Conservation (phyloP, 2,329 filamentous ascomycete species). For the Bimuria novae-zelandiae region DNA sequence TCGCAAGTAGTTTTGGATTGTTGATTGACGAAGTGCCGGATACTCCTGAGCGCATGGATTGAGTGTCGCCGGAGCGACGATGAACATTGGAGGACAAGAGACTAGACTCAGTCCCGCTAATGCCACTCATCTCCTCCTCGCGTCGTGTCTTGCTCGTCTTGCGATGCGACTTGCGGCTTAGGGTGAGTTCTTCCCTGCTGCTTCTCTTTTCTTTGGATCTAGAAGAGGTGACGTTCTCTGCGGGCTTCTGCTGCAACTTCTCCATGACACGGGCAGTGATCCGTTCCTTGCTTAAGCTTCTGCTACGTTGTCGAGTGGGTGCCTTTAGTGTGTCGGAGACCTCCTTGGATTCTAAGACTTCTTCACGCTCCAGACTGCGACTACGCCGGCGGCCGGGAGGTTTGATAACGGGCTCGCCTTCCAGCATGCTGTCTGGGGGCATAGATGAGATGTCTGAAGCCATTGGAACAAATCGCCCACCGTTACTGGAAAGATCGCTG, state of each 20-base stretch:
- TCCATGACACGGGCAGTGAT: conserved; percentile 72
- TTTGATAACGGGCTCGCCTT: conserved; percentile 55
- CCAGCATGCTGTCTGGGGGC: conserved; percentile 73
- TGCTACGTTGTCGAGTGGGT: conserved; percentile 61
- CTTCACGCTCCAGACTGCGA: conserved; percentile 54
- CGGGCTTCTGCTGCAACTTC: conserved; percentile 59
- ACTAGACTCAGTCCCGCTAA: conserved; percentile 64
- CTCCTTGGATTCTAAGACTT: conserved; percentile 35
- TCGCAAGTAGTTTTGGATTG: conserved; percentile 87
- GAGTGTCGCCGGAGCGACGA: conserved; percentile 59
- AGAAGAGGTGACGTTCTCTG: conserved; percentile 43
- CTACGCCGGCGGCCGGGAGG: conserved; percentile 54
- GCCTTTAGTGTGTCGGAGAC: conserved; percentile 59
- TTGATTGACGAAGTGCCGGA: conserved; percentile 73
- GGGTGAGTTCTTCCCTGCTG: conserved; percentile 35
- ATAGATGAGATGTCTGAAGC: conserved; percentile 86
- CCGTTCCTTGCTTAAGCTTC: conserved; percentile 68
- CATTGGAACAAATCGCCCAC: conserved; percentile 67
- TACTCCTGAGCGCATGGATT: conserved; percentile 63
- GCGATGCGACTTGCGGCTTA: conserved; percentile 39
- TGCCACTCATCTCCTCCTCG: conserved; percentile 47
- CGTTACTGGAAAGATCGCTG: conserved; percentile 70
- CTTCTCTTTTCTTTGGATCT: conserved; percentile 26
- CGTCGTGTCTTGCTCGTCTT: conserved; percentile 52
- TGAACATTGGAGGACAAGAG: conserved; percentile 63